These are phyloP conservation scores for Pseudopyricularia javanii DNA, from an alignment of 2,329 filamentous ascomycete species.

Conservation along the genomic window DNA sequence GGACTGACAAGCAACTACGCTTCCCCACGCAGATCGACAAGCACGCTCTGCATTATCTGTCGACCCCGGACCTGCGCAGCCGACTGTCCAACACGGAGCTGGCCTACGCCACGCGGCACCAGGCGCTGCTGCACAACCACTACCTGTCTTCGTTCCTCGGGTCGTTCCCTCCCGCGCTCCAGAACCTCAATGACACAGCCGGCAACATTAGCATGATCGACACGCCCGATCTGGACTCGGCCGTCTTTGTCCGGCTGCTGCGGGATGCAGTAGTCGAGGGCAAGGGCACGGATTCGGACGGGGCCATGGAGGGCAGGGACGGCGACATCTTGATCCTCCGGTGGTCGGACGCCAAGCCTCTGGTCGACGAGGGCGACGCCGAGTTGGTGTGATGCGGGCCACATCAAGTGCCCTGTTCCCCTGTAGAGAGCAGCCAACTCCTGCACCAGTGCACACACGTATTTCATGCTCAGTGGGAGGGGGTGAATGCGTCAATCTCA, in stretches of 20 bases:
- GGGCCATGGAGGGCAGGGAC: constrained; percentile 41
- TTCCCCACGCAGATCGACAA: constrained; percentile 51
- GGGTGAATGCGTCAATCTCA: no score
- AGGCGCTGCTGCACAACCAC: constrained; percentile 71
- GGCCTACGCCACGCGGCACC: constrained; percentile 74
- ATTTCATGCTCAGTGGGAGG: no score
- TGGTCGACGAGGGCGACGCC: constrained; percentile 41
- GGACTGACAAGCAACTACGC: background rate
- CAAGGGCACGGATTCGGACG: constrained; percentile 52
- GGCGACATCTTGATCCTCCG: constrained; percentile 58
- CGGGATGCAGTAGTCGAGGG: constrained; percentile 46
- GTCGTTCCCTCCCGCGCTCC: constrained; percentile 66
- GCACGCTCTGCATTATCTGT: constrained; percentile 63
- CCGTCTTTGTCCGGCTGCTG: constrained; percentile 72
- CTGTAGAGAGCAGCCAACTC: background rate
- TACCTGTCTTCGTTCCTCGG: constrained; percentile 76
- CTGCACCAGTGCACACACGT: background rate
- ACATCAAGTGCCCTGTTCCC: background rate
- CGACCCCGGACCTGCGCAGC: constrained; percentile 35
- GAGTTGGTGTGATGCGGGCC: constrained; percentile 38
- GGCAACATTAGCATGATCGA: constrained; percentile 92
- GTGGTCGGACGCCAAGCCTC: constrained; percentile 59
- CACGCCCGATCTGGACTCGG: constrained; percentile 66
- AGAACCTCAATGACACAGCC: constrained; percentile 79
- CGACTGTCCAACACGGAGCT: constrained; percentile 68